Conservation (phyloP, 1,139 yeast genomes). For the Pichia sp. region DNA sequence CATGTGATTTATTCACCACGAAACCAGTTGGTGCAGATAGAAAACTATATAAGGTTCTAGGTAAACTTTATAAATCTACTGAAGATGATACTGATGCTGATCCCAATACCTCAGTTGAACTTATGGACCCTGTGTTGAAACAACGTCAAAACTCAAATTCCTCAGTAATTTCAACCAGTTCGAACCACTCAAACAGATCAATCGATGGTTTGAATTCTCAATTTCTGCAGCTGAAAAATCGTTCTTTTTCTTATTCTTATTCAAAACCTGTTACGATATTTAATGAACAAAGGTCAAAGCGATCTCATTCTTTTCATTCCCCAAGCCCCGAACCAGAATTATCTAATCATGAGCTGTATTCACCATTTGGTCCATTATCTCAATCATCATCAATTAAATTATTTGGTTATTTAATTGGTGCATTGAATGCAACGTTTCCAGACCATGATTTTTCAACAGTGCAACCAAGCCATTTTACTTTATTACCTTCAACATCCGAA, state of each 20-base stretch:
- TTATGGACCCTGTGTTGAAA: no score
- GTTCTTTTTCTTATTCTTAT: constrained; percentile 28
- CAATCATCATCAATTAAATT: constrained; percentile 79
- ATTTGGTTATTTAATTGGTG: constrained; percentile 86
- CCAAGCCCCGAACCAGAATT: constrained; percentile 23
- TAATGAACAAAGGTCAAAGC: constrained; percentile 10
- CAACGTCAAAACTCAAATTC: constrained; percentile 15
- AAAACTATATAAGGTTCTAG: constrained; percentile 81
- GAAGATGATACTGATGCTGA: constrained; percentile 10
- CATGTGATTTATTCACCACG: constrained; percentile 90
- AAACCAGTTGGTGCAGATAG: constrained; percentile 88
- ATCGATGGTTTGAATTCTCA: constrained; percentile 23
- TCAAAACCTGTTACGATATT: constrained; percentile 18
- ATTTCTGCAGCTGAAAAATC: constrained; percentile 26
- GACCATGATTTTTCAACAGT: constrained; percentile 89
- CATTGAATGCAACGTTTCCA: constrained; percentile 86
- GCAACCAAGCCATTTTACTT: constrained; percentile 79
- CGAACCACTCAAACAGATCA: constrained; percentile 8
- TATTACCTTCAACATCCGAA: constrained; percentile 42
- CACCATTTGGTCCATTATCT: constrained; percentile 93
- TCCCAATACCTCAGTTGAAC: constrained; percentile 3
- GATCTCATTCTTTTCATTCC: constrained; percentile 24
- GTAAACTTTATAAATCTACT: constrained; percentile 42
- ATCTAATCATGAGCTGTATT: constrained; percentile 27
- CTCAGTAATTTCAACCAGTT: constrained; percentile 9